A percentile compares a stretch with the other conserved stretches of the same genome.
phyloP scores from a whole-genome alignment of 495 filamentous ascomycete genomes.

The Sporormia fimetaria region DNA sequence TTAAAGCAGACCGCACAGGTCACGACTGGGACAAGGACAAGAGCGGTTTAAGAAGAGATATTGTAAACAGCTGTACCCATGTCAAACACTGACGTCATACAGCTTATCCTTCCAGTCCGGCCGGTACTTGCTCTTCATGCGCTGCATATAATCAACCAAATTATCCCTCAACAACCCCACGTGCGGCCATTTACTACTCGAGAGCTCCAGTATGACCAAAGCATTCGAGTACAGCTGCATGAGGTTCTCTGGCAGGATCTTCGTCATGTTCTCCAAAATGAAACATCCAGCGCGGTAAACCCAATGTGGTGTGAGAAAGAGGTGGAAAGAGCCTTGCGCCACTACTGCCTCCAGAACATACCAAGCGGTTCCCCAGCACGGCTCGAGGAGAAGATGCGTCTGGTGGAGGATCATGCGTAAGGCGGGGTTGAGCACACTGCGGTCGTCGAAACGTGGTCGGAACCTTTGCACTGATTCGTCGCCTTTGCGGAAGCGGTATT shows the following conservation, averaged over 20 bases:
- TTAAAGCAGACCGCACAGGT: no score
- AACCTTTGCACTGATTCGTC: constrained; percentile 2
- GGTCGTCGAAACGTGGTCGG: constrained; percentile 5
- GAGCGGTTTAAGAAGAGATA: no score
- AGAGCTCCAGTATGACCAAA: constrained; percentile 7
- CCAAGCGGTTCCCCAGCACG: constrained; percentile 19
- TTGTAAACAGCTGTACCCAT: no score
- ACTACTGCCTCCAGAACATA: constrained; percentile 18
- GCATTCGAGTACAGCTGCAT: constrained; percentile 17
- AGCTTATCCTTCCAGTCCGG: constrained; percentile 8
- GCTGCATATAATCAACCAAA: constrained; percentile 6
- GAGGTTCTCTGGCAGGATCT: constrained; percentile 4
- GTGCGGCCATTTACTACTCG: constrained; percentile 10
- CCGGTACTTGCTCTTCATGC: constrained; percentile 7
- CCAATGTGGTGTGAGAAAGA: constrained; percentile 17
- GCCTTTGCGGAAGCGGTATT: constrained; percentile 19
- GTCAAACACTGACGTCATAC: no score
- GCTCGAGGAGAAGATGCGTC: constrained; percentile 13
- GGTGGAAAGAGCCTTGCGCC: constrained; percentile 4
- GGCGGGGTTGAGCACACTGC: background rate
- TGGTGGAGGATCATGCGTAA: constrained; percentile 13
- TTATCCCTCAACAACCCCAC: background rate
- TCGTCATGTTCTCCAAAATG: constrained; percentile 7
- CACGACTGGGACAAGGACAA: no score
- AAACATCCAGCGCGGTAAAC: constrained; percentile 10